Evolutionary conservation across 352 stramenopile genomes (phyloP), one percentile per base, ranked within the genome.

Genomic region (Phytophthora fragariae): DNA sequence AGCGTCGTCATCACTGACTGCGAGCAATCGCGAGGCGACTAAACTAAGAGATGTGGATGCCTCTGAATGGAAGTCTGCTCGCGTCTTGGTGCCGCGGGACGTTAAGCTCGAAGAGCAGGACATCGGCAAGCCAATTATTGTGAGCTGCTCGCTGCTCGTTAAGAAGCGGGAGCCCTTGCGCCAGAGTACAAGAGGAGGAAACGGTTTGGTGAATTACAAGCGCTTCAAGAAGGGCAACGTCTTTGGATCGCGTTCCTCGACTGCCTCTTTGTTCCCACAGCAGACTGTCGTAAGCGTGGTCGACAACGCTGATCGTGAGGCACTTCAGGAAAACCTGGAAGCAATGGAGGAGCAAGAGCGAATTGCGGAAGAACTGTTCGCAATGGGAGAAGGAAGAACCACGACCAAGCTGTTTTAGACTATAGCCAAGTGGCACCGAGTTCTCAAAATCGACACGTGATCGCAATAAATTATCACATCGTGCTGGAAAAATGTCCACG

Each of bases 291-390:
- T 92, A 2, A 89, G 78, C 35, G 83, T 95, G 33, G 77, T 94
- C 12, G 77, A 94, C 57, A 90, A 92, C 24, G 76, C 79, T 12
- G 85, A 92, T 6, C 78, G 80, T 10, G 73, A 85, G 33, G 79
- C 73, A n/a, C 68, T 88, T 47, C 81, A 90, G 33, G 75, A 90
- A 60, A 82, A 89, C n/a, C 52, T 94, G 6, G 85, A 91, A 33
- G 83, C 68, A 5, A 73, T 93, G 67, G 87, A 97, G 68, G 86
- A 88, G 65, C 89, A 95, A 76, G 90, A 97, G 56, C 81, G 90
- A 12, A 91, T 97, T 47, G 90, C 90, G 1, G 89, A 97, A 54
- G 88, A 94, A 39, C 69, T 97, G 17, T 96, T 97, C 73, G 84
- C 86, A 10, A 90, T 94, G 81, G 83, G 81, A 9, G 89, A 95